A percentile compares a stretch with the other conserved stretches of the same genome.
phyloP scores from a whole-genome alignment of 1,284 basidiomycete genomes.

The Athelia psychrophila region DNA sequence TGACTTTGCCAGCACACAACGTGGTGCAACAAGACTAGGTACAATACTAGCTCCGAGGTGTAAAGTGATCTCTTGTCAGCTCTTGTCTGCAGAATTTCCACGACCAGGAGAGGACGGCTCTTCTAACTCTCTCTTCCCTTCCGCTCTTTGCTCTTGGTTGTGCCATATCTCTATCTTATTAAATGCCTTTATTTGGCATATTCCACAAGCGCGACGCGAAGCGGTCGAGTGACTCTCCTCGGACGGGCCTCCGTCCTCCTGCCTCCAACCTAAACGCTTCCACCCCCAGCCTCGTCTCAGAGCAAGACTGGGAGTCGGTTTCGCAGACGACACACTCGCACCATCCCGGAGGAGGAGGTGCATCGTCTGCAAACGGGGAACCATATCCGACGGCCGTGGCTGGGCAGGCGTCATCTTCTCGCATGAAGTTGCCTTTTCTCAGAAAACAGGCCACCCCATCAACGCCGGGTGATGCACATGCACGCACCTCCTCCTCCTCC shows the following conservation, averaged over 20 bases:
- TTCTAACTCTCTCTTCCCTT: too few species aligned
- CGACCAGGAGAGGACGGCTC: too few species aligned
- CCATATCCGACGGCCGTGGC: background rate
- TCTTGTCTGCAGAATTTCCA: too few species aligned
- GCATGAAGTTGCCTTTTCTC: slow-evolving; percentile 21
- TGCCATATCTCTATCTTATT: too few species aligned
- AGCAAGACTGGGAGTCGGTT: background rate
- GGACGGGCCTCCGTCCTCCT: background rate
- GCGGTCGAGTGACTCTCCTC: background rate
- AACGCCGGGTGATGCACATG: too few species aligned
- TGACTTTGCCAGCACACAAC: too few species aligned
- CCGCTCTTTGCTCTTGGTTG: too few species aligned
- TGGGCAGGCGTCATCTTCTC: background rate
- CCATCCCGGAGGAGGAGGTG: background rate
- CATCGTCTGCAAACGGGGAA: too few species aligned
- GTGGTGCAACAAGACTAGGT: too few species aligned
- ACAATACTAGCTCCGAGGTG: too few species aligned
- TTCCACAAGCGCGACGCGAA: background rate
- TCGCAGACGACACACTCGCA: background rate
- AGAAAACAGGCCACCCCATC: slow-evolving; percentile 11
- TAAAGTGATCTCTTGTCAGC: too few species aligned
- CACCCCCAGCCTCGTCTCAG: background rate
- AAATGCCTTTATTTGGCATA: background rate
- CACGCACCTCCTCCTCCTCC: slow-evolving; percentile 2
- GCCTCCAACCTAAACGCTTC: background rate